Base-by-base conservation (phyloP, 106 monocot genomes). In the Posidonia australis region DNA sequence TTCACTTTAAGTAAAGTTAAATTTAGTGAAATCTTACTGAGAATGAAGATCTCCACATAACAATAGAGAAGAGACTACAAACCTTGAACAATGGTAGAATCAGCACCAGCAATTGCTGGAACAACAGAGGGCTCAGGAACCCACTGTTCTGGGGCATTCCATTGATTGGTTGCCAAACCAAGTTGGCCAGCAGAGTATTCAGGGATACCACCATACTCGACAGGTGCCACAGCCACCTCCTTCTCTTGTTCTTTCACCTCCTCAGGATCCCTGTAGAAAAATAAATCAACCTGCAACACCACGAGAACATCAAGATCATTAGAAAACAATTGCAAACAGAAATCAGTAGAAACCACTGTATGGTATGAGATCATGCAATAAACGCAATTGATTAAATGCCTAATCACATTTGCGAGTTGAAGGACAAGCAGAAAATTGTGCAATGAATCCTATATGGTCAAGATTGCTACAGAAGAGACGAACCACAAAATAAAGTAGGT, bases 251-350 rank as follows among this genome's bases (percentile, higher is more conserved):
- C 90, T 71, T 90, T 90, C 0, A 80, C 70, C 46, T 86, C 90
- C 56, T 85, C 86, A 31, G 90, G 90, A 13, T 86, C 90, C 67
- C 90, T 75, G 54, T 90, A 90, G 80, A 90, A 90, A 55, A 90
- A 90, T 30, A 90, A 64, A 67, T 90, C 85, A 29, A 90, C 90
- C 90, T 90, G 60, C 7, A 54, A 54, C 5, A 22, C 23, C 53
- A 54, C 11, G 21, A n/a, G 3, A 54, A 10, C 53, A 13, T 54
- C 53, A 22, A 21, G 53, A 54, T 54, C 10, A 54, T 19, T 54
- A 54, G 3, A 54, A 10, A 51, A 51, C 1, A 51, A 20, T 51
- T 9, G 13, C 49, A 18, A 18, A 20, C 24, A 23, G 11, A 54
- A 54, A 54, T 11, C 23, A 54, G 24, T 9, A 1, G 22, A 24